Percentiles rank a stretch among this genome's conserved stretches.
These are phyloP conservation scores for Eucalyptus curtisii DNA, from an alignment of 345 rosid genomes.

Conservation along the genomic window DNA sequence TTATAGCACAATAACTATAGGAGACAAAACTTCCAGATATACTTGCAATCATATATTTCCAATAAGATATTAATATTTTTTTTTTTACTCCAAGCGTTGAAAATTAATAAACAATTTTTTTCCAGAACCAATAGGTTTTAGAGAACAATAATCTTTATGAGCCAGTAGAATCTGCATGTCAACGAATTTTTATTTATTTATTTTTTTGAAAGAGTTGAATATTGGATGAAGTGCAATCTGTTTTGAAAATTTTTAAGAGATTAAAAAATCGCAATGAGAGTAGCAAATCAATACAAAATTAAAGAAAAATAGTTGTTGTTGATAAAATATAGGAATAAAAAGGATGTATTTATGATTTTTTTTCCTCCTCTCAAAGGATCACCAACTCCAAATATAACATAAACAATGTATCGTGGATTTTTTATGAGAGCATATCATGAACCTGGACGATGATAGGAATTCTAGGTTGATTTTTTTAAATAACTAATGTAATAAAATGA, in stretches of 20 bases:
- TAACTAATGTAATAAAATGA: not conserved
- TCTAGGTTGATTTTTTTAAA: not conserved
- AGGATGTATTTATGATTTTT: not conserved
- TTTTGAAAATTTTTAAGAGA: not conserved
- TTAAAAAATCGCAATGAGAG: not conserved
- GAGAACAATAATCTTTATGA: too few species aligned
- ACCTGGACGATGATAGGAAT: not conserved
- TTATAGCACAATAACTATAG: not conserved
- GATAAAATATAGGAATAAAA: too few species aligned
- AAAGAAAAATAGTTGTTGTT: too few species aligned
- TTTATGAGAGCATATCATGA: not conserved
- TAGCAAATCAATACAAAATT: not conserved
- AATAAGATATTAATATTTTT: accelerated
- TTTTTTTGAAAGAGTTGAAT: too few species aligned
- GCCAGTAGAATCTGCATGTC: too few species aligned
- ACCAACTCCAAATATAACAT: not conserved
- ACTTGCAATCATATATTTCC: not conserved
- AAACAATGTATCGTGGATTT: not conserved
- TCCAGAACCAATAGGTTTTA: not conserved
- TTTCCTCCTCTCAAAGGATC: not conserved
- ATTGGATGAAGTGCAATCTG: too few species aligned
- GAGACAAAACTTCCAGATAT: too few species aligned
- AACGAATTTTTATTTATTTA: too few species aligned
- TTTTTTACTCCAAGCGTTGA: too few species aligned
- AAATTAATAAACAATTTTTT: too few species aligned